Evolutionary conservation across 331 rosid genomes (phyloP), one percentile per base, ranked within the genome.

Genomic region (Stylosanthes scabra): DNA sequence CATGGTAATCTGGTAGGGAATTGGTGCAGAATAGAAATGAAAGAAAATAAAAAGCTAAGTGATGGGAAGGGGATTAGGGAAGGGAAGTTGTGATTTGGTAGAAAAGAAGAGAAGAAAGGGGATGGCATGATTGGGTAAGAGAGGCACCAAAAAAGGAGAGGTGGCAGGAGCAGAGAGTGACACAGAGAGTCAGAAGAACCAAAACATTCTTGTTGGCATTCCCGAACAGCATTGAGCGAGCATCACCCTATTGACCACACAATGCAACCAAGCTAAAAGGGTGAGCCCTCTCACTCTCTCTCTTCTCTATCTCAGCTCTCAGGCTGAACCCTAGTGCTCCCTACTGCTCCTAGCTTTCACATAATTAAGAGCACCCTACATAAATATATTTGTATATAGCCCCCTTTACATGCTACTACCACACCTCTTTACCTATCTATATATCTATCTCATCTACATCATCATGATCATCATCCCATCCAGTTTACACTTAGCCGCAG

Each of bases 201-300:
- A 88, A 87, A 88, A 85, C 93, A 87, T 88, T 91, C 90, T 87
- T 84, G 95, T 88, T 85, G 84, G 88, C 70, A 80, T 77, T 82
- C 76, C 81, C 62, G 40, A 77, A 63, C 79, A 63, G 41, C 72
- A 28, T 70, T 70, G 37, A 80, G 83, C 52, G 49, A 12, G 40
- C 77, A 20, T 76, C 31, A 66, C 74, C 72, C 77, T 60, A 54
- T 80, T 83, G 86, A 85, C 83, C 70, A 68, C 80, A 75, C 81
- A 74, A 42, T 59, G 76, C 42, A 81, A 73, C 70, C 80, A 70
- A 42, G 65, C 76, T 58, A 81, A 74, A 13, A 44, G 68, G 77
- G 34, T 59, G 72, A 68, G 59, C 80, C 85, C 39, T 34, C 37
- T 31, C 37, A 3, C 39, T 34, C 39, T 34, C 39, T 34, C 6